Evolutionary conservation across 208 protist genomes (phyloP).

Genomic region (Crithidia expoeki): DNA sequence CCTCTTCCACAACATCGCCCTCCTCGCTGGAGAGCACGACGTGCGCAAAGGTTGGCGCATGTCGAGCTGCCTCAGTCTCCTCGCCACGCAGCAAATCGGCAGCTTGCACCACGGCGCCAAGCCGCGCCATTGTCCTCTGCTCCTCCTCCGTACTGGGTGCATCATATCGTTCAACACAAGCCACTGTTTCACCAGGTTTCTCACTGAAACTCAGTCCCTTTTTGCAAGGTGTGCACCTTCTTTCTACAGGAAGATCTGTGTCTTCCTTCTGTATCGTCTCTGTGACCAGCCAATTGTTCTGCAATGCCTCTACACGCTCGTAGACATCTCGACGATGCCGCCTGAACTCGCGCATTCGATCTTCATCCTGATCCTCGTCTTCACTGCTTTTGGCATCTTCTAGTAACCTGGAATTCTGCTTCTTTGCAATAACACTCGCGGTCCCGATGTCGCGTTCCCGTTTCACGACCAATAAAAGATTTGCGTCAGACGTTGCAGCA

Average conservation of each 20-base stretch:
- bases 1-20: neutral
- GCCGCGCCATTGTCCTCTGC: neutral
- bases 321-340: conserved; percentile 35
- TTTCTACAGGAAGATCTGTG: neutral
- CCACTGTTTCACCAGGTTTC: neutral
- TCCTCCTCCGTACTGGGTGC: conserved; percentile 7
- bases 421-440: neutral
- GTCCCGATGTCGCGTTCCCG: neutral
- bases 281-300: neutral
- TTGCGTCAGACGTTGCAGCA: neutral
- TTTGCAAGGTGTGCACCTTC: no score
- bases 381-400: conserved; percentile 17
- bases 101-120: conserved; percentile 29
- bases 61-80: neutral
- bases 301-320: conserved; percentile 17
- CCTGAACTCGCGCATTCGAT: conserved; percentile 74
- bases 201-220: no score
- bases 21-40: conserved; percentile 5
- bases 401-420: no score
- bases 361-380: conserved; percentile 38
- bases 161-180: neutral
- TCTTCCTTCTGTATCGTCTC: neutral
- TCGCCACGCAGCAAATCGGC: conserved; percentile 27
- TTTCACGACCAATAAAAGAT: neutral
- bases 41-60: conserved; percentile 8